Evolutionary conservation across 306 rosid species (phyloP), one percentile per base, ranked within the genome.

Genomic region (Fragaria vesca): DNA sequence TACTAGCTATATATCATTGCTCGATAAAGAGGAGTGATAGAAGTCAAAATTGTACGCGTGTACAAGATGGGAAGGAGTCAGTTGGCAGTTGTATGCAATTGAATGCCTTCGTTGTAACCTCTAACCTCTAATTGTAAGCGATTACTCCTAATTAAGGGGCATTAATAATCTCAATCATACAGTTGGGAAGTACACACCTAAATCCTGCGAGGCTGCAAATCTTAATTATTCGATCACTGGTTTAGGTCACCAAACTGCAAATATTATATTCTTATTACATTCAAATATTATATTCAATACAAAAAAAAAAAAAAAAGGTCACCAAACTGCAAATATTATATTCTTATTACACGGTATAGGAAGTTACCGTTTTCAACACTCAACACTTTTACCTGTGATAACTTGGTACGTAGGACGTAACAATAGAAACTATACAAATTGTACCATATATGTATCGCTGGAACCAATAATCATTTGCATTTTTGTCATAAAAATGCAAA

Each of bases 41-140:
- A 18, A 18, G 28, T 66, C 28, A 66, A 17, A 66, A 45, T 12
- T 3, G 24, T 6, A 13, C 0, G 38, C 42, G 42, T 28, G 45
- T 60, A 3, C 34, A 32, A 6, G 36, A 20, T 61, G 58, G 78
- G 61, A 11, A 17, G 61, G 7, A 73, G 51, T 48, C 21, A 0
- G 55, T 54, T 66, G 75, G 79, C 18, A 0, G 57, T 67, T 68
- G 75, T 1, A 12, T 5, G n/a, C 32, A 51, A 34, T 60, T 78
- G 24, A 55, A 46, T 78, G 76, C 43, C n/a, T 78, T 15, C 1
- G 20, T 48, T 12, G 9, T 42, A 42, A 42, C 45, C 45, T 42
- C 45, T n/a, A 36, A 6, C 9, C 4, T 17, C 15, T 18, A 38
- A 66, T 38, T 20, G 9, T 0, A 18, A 36, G 47, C 3, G 12